Conservation (phyloP, 1,284 basidiomycete genomes). For the Boletus sp. region DNA sequence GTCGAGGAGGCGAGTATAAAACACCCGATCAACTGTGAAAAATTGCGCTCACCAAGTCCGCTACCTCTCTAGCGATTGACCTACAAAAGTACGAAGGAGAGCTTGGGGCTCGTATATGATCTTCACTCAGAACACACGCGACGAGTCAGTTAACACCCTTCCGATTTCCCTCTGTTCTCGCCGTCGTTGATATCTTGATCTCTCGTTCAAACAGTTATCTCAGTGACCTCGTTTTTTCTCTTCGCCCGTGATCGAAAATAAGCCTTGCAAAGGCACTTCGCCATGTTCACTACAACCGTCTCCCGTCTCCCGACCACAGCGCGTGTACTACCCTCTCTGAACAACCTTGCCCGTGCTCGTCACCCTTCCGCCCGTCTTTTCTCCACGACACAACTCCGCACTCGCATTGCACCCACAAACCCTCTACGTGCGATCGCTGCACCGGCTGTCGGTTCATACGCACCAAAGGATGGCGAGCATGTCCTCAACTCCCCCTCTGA, state of each 20-base stretch:
- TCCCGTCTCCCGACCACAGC: constrained; percentile 17
- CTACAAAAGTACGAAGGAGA: not conserved
- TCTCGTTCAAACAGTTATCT: constrained; percentile 57
- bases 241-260: constrained; percentile 49
- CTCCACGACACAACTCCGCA: constrained; percentile 34
- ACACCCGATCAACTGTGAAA: not conserved
- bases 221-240: constrained; percentile 82
- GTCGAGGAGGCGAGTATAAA: not conserved
- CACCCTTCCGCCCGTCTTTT: constrained; percentile 30
- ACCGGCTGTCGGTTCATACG: constrained; percentile 75
- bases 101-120: constrained; percentile 60
- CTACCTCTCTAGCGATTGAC: not conserved
- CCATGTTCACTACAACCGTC: constrained; percentile 9
- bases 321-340: constrained; percentile 12
- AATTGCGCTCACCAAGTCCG: not conserved
- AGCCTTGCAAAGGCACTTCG: not conserved
- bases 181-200: constrained; percentile 4
- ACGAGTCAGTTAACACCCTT: constrained; percentile 62
- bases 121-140: constrained; percentile 79
- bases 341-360: constrained; percentile 13
- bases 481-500: constrained; percentile 92
- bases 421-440: constrained; percentile 68
- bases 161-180: not conserved
- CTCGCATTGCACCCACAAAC: constrained; percentile 35
- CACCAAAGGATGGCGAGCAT: constrained; percentile 69